Evolutionary conservation across 257 asterid genomes (phyloP).

Genomic region (Nicotiana undulata): DNA sequence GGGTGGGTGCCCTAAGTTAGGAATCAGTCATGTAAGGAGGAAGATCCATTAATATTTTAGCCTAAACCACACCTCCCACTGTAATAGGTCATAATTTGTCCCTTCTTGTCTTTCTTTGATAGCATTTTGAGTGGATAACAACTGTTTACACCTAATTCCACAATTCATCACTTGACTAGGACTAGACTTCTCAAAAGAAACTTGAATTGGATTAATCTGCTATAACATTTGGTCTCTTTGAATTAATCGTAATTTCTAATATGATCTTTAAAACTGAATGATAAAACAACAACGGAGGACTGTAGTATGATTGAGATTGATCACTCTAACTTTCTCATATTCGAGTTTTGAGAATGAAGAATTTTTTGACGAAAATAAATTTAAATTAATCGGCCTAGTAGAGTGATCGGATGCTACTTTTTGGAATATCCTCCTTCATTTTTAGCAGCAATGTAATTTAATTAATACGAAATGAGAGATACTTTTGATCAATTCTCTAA

Average conservation of each 20-base stretch:
- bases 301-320: not conserved
- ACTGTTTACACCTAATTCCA: slow-evolving; percentile 11
- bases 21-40: slow-evolving; percentile 5
- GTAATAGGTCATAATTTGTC: not conserved
- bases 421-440: too few species aligned
- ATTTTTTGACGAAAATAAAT: not conserved
- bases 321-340: not conserved
- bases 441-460: too few species aligned
- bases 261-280: not conserved
- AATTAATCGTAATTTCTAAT: not conserved
- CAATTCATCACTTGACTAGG: not conserved
- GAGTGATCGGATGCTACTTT: too few species aligned
- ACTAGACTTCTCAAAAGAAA: not conserved
- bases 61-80: not conserved
- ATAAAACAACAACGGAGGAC: not conserved
- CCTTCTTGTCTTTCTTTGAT: slow-evolving; percentile 1
- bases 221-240: not conserved
- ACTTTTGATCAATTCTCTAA: not conserved
- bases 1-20: not conserved
- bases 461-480: not conserved
- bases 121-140: slow-evolving; percentile 4
- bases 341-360: not conserved
- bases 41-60: not conserved
- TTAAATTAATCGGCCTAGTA: not conserved
- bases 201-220: not conserved